phyloP scores from a whole-genome alignment of 1,139 yeast species.

The Saccharomyces pastorianus region DNA sequence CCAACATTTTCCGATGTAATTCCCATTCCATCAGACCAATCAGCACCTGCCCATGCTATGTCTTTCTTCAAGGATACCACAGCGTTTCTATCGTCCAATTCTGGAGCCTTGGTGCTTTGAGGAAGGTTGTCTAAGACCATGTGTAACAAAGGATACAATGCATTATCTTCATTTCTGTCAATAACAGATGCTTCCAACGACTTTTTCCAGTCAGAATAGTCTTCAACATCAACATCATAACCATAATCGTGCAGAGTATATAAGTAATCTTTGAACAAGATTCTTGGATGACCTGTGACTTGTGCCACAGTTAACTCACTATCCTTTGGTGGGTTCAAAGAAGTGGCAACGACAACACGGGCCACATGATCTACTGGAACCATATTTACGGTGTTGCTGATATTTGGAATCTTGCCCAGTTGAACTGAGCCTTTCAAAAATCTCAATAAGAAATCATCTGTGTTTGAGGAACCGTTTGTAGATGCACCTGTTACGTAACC shows the following conservation, averaged over 20 bases:
- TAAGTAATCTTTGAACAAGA: conserved; percentile 67
- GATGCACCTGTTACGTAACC: conserved; percentile 92
- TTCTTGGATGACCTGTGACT: conserved; percentile 93
- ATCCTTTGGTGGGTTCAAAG: conserved; percentile 61
- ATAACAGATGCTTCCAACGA: conserved; percentile 70
- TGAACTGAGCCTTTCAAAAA: conserved; percentile 92
- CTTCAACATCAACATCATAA: conserved; percentile 51
- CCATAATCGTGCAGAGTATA: conserved; percentile 62
- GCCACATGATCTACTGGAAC: conserved; percentile 99
- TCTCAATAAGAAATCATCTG: conserved; percentile 91
- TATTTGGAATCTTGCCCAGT: conserved; percentile 77
- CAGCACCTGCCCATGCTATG: conserved; percentile 54
- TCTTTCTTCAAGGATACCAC: conserved; percentile 54
- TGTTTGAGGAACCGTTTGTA: conserved; percentile 76
- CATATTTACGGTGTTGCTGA: conserved; percentile 82
- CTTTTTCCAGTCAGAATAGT: conserved; percentile 72
- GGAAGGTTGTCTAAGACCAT: conserved; percentile 91
- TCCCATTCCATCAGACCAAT: conserved; percentile 63
- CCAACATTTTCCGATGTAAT: conserved; percentile 61
- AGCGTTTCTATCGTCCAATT: conserved; percentile 81
- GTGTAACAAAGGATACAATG: conserved; percentile 86
- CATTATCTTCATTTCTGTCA: conserved; percentile 64
- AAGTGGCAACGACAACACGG: conserved; percentile 74
- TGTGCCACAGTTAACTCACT: conserved; percentile 67
- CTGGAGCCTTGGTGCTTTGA: conserved; percentile 88